phyloP scores from a whole-genome alignment of 202 grass and related monocot species.

The Zoysia matrella region DNA sequence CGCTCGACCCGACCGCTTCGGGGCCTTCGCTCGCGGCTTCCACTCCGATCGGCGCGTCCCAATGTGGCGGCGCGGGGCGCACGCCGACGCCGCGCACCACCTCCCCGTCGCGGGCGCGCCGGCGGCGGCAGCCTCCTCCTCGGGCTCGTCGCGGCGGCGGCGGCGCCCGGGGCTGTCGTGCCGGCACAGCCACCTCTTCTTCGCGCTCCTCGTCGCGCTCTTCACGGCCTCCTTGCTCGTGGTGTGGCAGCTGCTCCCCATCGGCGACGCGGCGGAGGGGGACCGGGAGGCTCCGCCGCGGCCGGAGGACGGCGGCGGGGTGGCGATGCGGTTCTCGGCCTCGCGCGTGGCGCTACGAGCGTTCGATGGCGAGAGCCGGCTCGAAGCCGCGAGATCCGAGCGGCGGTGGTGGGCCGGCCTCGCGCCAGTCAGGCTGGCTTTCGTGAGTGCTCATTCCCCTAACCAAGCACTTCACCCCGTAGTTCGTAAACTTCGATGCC shows the following conservation, averaged over 20 bases:
- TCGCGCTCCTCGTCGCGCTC: constrained; percentile 62
- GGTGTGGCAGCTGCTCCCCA: constrained; percentile 72
- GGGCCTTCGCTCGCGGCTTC: not conserved
- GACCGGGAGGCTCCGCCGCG: constrained; percentile 24
- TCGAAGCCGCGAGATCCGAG: constrained; percentile 79
- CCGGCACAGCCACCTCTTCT: constrained; percentile 61
- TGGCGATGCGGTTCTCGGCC: constrained; percentile 56
- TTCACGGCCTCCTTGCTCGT: constrained; percentile 66
- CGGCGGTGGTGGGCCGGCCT: constrained; percentile 51
- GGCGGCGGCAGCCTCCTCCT: not conserved
- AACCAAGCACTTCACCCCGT: constrained; percentile 22
- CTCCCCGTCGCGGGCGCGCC: constrained; percentile 20
- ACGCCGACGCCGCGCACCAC: constrained; percentile 53
- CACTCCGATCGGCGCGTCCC: constrained; percentile 26
- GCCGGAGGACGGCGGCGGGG: constrained; percentile 1
- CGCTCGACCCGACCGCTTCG: not conserved
- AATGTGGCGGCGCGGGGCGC: constrained; percentile 69
- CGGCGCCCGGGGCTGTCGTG: constrained; percentile 47
- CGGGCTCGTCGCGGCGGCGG: constrained; percentile 18
- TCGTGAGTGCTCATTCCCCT: constrained; percentile 60
- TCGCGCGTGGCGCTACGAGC: constrained; percentile 49
- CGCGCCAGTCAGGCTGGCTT: constrained; percentile 63
- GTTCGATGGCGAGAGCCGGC: constrained; percentile 58
- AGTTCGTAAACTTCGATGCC: constrained; percentile 17
- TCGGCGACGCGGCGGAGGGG: constrained; percentile 37